A percentile compares a stretch with the other conserved stretches of the same genome.
Conservation (phyloP, 2,329 filamentous ascomycete species). For the Taxawa tesnikishii region DNA sequence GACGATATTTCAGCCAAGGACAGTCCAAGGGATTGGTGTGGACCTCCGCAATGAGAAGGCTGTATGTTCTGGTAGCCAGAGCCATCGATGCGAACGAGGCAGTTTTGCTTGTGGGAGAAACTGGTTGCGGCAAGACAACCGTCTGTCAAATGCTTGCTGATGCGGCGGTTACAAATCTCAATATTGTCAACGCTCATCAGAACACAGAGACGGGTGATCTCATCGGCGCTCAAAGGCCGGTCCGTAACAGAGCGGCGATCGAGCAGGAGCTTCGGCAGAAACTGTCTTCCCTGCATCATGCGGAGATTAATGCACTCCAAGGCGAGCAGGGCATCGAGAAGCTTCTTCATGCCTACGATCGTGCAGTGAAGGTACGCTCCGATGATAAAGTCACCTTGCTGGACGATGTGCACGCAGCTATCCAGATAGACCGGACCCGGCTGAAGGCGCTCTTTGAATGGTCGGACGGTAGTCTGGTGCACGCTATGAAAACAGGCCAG, state of each 20-base stretch:
- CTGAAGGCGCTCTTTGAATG: slow-evolving; percentile 88
- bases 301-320: slow-evolving; percentile 11
- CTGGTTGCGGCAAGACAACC: slow-evolving; percentile 94
- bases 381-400: slow-evolving; percentile 5
- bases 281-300: slow-evolving; percentile 30
- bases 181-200: slow-evolving; percentile 93
- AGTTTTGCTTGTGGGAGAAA: slow-evolving; percentile 88
- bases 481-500: slow-evolving; percentile 80
- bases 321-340: slow-evolving; percentile 34
- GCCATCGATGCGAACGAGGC: slow-evolving; percentile 86
- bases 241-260: slow-evolving; percentile 71
- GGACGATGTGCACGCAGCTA: slow-evolving; percentile 14
- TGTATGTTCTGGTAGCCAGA: slow-evolving; percentile 80
- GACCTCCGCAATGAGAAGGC: slow-evolving; percentile 85
- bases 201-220: slow-evolving; percentile 96
- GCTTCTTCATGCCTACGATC: slow-evolving; percentile 47
- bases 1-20: slow-evolving; percentile 16
- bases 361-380: slow-evolving; percentile 25
- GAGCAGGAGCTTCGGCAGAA: slow-evolving; percentile 53
- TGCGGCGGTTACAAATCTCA: slow-evolving; percentile 60
- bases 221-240: slow-evolving; percentile 85
- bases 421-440: slow-evolving; percentile 43
- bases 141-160: slow-evolving; percentile 87
- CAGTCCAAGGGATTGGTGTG: slow-evolving; percentile 66
- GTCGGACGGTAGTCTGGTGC: slow-evolving; percentile 85